Conservation (phyloP, 306 rosid species). For the Acacia melanoxylon region DNA sequence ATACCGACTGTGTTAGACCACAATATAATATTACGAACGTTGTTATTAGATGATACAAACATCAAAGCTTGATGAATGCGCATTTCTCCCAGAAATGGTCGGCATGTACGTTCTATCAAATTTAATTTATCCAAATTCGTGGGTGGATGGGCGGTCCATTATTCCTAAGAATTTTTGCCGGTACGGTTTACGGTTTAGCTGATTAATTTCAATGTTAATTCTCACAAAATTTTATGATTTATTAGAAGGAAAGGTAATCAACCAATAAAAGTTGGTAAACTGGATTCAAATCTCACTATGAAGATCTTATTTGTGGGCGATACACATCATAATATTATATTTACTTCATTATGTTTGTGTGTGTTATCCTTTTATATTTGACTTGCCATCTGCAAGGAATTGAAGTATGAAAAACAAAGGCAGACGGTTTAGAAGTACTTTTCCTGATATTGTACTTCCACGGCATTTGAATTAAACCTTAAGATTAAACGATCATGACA, state of each 20-base stretch:
- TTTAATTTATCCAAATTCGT: background rate
- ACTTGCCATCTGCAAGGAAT: slow-evolving; percentile 66
- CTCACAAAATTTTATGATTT: background rate
- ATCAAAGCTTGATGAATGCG: background rate
- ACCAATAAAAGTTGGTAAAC: too few species aligned
- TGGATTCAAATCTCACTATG: too few species aligned
- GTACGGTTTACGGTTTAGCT: background rate
- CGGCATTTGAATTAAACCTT: slow-evolving; percentile 56
- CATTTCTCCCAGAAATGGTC: background rate
- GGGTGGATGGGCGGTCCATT: slow-evolving; percentile 38
- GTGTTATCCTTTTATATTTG: slow-evolving; percentile 46
- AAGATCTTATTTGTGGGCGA: accelerated
- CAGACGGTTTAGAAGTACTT: slow-evolving; percentile 60
- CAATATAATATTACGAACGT: background rate
- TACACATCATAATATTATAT: slow-evolving; percentile 29
- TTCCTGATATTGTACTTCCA: slow-evolving; percentile 61
- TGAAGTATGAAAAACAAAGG: slow-evolving; percentile 45
- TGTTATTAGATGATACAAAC: background rate
- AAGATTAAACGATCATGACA: slow-evolving; percentile 43
- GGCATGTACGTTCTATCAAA: background rate
- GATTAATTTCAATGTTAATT: too few species aligned
- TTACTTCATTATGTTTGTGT: background rate
- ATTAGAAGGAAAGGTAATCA: slow-evolving; percentile 41
- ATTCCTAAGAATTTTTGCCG: slow-evolving; percentile 10
- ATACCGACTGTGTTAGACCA: background rate